Evolutionary conservation across 768 basidiomycete species (phyloP).

Genomic region (Hydnum rufescens): DNA sequence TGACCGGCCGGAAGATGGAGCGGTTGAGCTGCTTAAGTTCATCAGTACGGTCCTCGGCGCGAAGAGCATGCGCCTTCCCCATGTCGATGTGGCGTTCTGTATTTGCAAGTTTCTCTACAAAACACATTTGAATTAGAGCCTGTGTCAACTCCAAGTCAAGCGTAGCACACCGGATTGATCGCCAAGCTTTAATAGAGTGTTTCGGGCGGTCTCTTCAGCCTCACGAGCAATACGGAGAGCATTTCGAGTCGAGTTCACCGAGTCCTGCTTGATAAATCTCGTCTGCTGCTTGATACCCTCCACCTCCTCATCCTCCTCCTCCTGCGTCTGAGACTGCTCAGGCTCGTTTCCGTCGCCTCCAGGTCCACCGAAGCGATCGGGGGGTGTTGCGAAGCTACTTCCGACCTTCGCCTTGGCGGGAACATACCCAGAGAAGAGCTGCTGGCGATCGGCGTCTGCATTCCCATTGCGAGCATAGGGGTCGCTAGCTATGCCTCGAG

Average conservation of each 20-base stretch:
- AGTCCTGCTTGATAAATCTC: conserved; percentile 77
- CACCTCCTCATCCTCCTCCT: conserved; percentile 66
- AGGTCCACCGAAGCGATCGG: conserved; percentile 38
- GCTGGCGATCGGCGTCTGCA: conserved; percentile 44
- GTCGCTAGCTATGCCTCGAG: conserved; percentile 35
- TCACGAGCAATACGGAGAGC: conserved; percentile 86
- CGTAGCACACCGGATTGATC: conserved; percentile 69
- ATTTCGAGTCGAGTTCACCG: conserved; percentile 73
- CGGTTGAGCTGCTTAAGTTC: conserved; percentile 89
- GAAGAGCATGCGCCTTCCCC: conserved; percentile 64
- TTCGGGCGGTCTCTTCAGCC: conserved; percentile 85
- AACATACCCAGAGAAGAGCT: conserved; percentile 59
- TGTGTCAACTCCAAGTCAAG: conserved; percentile 3
- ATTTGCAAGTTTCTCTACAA: conserved; percentile 65
- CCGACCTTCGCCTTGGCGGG: conserved; percentile 21
- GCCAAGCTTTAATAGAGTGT: conserved; percentile 64
- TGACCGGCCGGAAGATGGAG: conserved; percentile 83
- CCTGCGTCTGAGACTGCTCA: conserved; percentile 7
- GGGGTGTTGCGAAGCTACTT: conserved; percentile 12
- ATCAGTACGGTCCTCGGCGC: conserved; percentile 83
- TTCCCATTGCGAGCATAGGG: conserved; percentile 46
- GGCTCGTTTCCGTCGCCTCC: conserved; percentile 15
- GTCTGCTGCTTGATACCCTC: conserved; percentile 94
- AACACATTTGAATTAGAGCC: background rate
- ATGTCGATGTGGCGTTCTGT: conserved; percentile 91